phyloP scores from a whole-genome alignment of 257 asterid species.

The Henckelia pumila region DNA sequence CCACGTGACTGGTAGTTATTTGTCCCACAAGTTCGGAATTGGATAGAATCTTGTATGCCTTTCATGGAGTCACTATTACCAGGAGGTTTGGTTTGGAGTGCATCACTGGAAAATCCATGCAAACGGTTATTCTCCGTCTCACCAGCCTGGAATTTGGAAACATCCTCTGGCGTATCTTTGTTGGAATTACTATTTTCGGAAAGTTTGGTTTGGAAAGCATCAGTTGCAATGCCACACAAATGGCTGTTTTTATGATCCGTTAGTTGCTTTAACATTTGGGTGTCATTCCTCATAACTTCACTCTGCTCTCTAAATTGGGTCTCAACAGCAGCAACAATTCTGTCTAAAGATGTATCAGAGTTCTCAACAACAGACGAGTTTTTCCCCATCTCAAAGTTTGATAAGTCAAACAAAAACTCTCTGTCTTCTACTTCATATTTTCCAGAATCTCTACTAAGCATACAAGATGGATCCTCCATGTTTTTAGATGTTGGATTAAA shows the following conservation, averaged over 20 bases:
- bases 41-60: conserved; percentile 8
- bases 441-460: conserved; percentile 31
- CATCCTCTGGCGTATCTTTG: conserved; percentile 13
- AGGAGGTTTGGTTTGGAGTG: conserved; percentile 7
- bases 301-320: conserved; percentile 13
- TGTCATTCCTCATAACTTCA: conserved; percentile 5
- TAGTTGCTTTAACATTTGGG: conserved; percentile 7
- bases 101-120: background rate
- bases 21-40: conserved; percentile 20
- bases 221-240: conserved; percentile 1
- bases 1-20: background rate
- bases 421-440: conserved; percentile 29
- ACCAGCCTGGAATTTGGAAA: conserved; percentile 25
- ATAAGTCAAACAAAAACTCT: conserved; percentile 34
- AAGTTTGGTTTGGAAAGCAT: background rate
- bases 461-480: conserved; percentile 32
- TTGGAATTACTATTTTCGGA: conserved; percentile 15
- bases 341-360: background rate
- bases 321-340: background rate
- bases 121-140: conserved; percentile 6
- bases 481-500: conserved; percentile 1
- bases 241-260: conserved; percentile 7
- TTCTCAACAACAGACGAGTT: conserved; percentile 7
- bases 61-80: conserved; percentile 8
- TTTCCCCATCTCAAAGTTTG: conserved; percentile 45